A percentile compares a stretch with the other conserved stretches of the same genome.
These are phyloP conservation scores for Hebeloma cylindrosporum DNA, from an alignment of 768 basidiomycete species.

Conservation along the genomic window DNA sequence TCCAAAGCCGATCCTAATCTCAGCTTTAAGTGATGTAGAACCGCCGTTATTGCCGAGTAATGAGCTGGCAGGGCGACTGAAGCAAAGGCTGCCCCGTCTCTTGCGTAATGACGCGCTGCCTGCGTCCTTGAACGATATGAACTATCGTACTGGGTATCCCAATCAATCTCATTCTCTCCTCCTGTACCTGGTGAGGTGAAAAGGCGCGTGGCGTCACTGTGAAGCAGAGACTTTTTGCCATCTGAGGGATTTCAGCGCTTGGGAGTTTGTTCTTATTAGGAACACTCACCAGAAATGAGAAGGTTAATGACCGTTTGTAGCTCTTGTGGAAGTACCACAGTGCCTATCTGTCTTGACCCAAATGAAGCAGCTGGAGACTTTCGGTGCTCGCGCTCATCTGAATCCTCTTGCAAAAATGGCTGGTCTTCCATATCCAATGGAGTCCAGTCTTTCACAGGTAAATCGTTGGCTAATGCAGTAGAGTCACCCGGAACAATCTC, in stretches of 20 bases:
- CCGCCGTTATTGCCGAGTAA: conserved; percentile 78
- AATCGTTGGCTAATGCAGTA: conserved; percentile 1
- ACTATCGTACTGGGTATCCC: conserved; percentile 57
- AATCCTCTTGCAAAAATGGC: conserved; percentile 23
- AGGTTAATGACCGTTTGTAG: conserved; percentile 63
- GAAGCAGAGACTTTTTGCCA: conserved; percentile 62
- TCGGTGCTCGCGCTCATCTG: conserved; percentile 36
- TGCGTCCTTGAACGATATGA: conserved; percentile 63
- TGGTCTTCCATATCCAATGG: conserved; percentile 33
- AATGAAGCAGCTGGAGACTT: conserved; percentile 83
- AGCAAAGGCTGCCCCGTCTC: conserved; percentile 84
- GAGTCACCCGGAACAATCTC: conserved; percentile 35
- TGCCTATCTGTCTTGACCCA: conserved; percentile 72
- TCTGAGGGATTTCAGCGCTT: conserved; percentile 35
- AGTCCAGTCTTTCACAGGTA: conserved; percentile 21
- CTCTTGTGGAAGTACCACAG: conserved; percentile 71
- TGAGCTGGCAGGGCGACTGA: conserved; percentile 84
- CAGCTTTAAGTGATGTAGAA: conserved; percentile 63
- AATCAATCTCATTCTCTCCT: conserved; percentile 35
- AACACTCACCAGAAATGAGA: conserved; percentile 60
- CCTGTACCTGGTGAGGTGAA: conserved; percentile 42
- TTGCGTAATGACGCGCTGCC: conserved; percentile 54
- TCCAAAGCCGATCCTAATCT: conserved; percentile 65
- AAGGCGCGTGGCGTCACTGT: conserved; percentile 70
- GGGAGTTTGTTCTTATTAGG: neutral